Evolutionary conservation across 106 monocot genomes (phyloP), one percentile per base, ranked within the genome.

Genomic region (Amphibolis antarctica): DNA sequence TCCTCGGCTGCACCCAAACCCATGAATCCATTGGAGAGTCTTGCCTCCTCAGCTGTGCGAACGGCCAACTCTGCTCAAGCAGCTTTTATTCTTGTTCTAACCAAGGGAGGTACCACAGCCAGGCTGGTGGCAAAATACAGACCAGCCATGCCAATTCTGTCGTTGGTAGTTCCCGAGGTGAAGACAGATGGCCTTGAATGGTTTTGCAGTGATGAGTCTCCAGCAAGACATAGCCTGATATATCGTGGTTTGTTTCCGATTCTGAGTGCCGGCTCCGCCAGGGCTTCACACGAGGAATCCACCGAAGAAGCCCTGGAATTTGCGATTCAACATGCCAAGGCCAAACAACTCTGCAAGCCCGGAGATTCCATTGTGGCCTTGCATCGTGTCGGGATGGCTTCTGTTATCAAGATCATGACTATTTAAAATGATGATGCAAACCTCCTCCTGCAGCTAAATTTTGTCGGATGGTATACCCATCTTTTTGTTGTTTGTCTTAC

Each of bases 61-160:
- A 84, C 79, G 0, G 84, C 84, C 11, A 78, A 81, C 47, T 75
- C 77, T 3, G 26, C 62, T 5, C 79, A 77, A 47, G 84, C 88
- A 4, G 53, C 81, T n/a, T 73, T 85, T 36, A 88, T 88, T 44
- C 47, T 88, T 58, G 84, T 88, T 3, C 74, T 88, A 4, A 88
- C 88, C 10, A 75, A 77, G 23, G 84, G 84, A 22, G 88, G 88
- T 11, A 76, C 69, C 69, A 88, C 81, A 24, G 82, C 82, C 5
- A 88, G 66, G 28, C 66, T 88, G 44, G 84, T 85, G 43, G 88
- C 88, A 22, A 88, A 88, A 73, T 88, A 88, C 69, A 74, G 82
- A 58, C 88, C 84, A 4, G 42, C 81, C 0, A 76, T 75, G 65
- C 88, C 88, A 11, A 85, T 88, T 43, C 43, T 88, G 7, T 85